Percentiles rank a stretch among this genome's conserved stretches.
phyloP scores from a whole-genome alignment of 106 monocot species.

The Acorus gramineus region DNA sequence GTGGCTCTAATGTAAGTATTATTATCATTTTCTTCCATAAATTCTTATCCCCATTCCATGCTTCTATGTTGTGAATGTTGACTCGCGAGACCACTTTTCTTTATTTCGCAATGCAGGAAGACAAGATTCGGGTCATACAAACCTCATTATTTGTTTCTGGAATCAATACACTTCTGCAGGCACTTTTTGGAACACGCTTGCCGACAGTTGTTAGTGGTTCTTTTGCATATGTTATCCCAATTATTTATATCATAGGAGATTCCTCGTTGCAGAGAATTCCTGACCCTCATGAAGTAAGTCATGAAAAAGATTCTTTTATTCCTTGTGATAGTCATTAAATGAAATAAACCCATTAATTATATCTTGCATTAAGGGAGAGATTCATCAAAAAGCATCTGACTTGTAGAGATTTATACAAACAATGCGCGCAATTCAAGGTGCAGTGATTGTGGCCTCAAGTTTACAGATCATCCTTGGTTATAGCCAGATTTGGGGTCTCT shows the following conservation, averaged over 20 bases:
- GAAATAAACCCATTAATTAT: no score
- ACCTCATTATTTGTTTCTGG: constrained; percentile 77
- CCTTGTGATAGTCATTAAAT: no score
- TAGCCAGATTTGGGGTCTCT: constrained; percentile 62
- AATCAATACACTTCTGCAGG: constrained; percentile 79
- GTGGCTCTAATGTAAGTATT: constrained; percentile 64
- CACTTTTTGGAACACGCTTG: constrained; percentile 83
- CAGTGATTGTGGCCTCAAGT: constrained; percentile 22
- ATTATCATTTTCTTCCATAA: no score
- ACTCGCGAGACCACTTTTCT: no score
- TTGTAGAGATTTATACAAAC: constrained; percentile 24
- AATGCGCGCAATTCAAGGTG: constrained; percentile 32
- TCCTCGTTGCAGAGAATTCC: constrained; percentile 44
- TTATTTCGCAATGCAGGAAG: constrained; percentile 23
- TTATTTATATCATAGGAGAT: constrained; percentile 70
- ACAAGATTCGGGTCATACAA: constrained; percentile 77
- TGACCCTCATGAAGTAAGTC: constrained; percentile 60
- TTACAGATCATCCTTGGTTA: constrained; percentile 29
- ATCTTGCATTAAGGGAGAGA: no score
- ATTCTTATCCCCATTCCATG: no score
- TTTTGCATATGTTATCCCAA: constrained; percentile 77
- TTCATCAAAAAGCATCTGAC: constrained; percentile 3
- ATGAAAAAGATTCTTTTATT: no score
- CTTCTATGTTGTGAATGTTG: no score
- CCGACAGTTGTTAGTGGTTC: constrained; percentile 81